Conservation (phyloP, 2,329 filamentous ascomycete species). For the Simplicillium sp. region DNA sequence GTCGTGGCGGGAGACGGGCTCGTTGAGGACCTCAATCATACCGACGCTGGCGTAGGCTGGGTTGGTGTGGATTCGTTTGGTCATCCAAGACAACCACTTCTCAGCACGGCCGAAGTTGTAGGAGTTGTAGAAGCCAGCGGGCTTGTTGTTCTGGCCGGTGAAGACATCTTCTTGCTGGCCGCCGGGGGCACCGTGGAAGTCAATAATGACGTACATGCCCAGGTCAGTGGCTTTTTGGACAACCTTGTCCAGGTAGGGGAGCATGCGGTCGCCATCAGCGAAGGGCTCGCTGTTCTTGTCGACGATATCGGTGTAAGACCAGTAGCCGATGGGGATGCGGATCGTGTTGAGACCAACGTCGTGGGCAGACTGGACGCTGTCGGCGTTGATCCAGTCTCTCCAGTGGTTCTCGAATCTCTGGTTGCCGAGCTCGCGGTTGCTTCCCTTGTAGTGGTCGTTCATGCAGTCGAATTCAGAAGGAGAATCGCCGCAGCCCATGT, state of each 20-base stretch:
- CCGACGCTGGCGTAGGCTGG: slow-evolving; percentile 43
- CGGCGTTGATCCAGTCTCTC: slow-evolving; percentile 17
- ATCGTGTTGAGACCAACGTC: slow-evolving; percentile 45
- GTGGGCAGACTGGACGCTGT: slow-evolving; percentile 23
- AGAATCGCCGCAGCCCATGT: slow-evolving; percentile 33
- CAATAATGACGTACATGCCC: slow-evolving; percentile 21
- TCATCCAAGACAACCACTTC: slow-evolving; percentile 45
- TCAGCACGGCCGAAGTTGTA: slow-evolving; percentile 46
- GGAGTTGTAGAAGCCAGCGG: slow-evolving; percentile 43
- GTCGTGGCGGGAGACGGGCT: slow-evolving; percentile 29
- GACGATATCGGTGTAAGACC: slow-evolving; percentile 39
- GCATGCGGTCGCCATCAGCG: slow-evolving; percentile 20
- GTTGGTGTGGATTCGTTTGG: slow-evolving; percentile 39
- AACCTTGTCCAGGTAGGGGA: slow-evolving; percentile 20
- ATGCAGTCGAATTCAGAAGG: slow-evolving; percentile 45
- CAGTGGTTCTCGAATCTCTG: slow-evolving; percentile 37
- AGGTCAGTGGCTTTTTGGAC: slow-evolving; percentile 20
- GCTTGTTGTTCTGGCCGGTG: slow-evolving; percentile 26
- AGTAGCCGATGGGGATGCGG: slow-evolving; percentile 44
- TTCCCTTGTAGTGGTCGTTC: slow-evolving; percentile 13
- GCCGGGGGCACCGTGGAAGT: slow-evolving; percentile 34
- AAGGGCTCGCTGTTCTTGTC: slow-evolving; percentile 36
- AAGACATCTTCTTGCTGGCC: slow-evolving; percentile 33
- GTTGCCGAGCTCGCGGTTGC: slow-evolving; percentile 29
- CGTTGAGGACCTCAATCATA: slow-evolving; percentile 49